Evolutionary conservation across 2,329 filamentous ascomycete genomes (phyloP).

Genomic region (Pseudocercospora ulei): DNA sequence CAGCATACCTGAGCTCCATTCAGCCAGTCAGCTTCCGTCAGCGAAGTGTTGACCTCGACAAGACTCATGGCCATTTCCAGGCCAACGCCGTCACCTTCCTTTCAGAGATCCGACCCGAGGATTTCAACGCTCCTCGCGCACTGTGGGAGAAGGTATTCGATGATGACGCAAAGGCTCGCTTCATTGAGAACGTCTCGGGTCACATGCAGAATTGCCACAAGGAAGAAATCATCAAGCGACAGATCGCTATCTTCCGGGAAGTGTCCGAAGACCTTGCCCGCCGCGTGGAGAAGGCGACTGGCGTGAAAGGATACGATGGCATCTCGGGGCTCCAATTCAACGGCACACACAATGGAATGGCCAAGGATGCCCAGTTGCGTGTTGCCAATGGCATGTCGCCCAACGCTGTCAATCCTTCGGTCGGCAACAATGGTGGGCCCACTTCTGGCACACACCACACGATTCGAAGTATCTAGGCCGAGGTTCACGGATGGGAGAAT

Average conservation of each 20-base stretch:
- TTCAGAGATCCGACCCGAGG: slow-evolving; percentile 46
- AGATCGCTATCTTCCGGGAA: slow-evolving; percentile 57
- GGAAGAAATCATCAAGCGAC: slow-evolving; percentile 53
- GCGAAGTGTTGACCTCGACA: slow-evolving; percentile 42
- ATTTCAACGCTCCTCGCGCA: slow-evolving; percentile 48
- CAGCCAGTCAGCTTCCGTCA: slow-evolving; percentile 44
- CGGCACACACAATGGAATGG: slow-evolving; percentile 53
- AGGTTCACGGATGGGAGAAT: not conserved
- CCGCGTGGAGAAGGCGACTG: slow-evolving; percentile 53
- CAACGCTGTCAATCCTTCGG: slow-evolving; percentile 13
- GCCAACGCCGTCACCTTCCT: slow-evolving; percentile 45
- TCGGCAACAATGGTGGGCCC: slow-evolving; percentile 21
- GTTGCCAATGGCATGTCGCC: slow-evolving; percentile 45
- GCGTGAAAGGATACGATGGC: slow-evolving; percentile 51
- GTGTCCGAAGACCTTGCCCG: slow-evolving; percentile 50
- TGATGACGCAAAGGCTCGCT: slow-evolving; percentile 48
- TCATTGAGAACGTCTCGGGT: slow-evolving; percentile 51
- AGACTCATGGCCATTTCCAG: slow-evolving; percentile 44
- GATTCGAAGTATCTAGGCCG: slow-evolving; percentile 9
- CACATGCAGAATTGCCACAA: slow-evolving; percentile 53
- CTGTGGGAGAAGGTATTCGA: slow-evolving; percentile 56
- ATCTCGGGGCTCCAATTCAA: slow-evolving; percentile 50
- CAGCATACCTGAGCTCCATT: slow-evolving; percentile 49
- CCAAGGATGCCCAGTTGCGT: slow-evolving; percentile 40
- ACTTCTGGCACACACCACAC: slow-evolving; percentile 17